These are phyloP conservation scores for Parasitella parasitica DNA, from an alignment of 371 early-diverging fungal species.

Conservation along the genomic window DNA sequence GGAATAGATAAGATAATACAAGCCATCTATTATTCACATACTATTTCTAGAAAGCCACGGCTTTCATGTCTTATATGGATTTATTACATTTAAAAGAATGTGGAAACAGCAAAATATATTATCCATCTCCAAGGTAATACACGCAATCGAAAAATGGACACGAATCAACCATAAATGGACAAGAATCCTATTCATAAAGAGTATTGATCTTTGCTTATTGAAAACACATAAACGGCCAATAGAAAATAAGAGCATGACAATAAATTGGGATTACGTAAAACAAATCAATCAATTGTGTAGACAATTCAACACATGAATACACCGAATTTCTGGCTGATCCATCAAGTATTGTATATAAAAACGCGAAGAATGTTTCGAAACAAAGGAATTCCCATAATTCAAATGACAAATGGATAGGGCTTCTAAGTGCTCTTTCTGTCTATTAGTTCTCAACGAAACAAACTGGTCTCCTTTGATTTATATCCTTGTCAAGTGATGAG, in stretches of 20 bases:
- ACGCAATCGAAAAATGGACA: not conserved
- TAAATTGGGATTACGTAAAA: not conserved
- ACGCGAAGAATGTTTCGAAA: not conserved
- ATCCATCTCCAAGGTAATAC: not conserved
- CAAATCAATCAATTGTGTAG: not conserved
- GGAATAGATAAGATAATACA: not conserved
- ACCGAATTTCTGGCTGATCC: not conserved
- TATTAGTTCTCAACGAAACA: not conserved
- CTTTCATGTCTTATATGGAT: not conserved
- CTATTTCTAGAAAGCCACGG: constrained; percentile 1
- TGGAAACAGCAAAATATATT: not conserved
- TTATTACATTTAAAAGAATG: not conserved
- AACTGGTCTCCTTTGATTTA: not conserved
- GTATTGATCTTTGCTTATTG: not conserved
- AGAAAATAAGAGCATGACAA: not conserved
- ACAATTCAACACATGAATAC: not conserved
- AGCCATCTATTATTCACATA: not conserved
- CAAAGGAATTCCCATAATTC: not conserved
- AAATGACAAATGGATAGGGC: not conserved
- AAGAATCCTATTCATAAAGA: not conserved
- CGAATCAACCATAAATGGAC: not conserved
- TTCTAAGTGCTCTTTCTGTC: not conserved
- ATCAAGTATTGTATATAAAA: no score
- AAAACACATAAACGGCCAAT: not conserved
- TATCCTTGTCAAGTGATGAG: not conserved